Evolutionary conservation across 106 monocot genomes (phyloP).

Genomic region (Dendrobium chrysotoxum): DNA sequence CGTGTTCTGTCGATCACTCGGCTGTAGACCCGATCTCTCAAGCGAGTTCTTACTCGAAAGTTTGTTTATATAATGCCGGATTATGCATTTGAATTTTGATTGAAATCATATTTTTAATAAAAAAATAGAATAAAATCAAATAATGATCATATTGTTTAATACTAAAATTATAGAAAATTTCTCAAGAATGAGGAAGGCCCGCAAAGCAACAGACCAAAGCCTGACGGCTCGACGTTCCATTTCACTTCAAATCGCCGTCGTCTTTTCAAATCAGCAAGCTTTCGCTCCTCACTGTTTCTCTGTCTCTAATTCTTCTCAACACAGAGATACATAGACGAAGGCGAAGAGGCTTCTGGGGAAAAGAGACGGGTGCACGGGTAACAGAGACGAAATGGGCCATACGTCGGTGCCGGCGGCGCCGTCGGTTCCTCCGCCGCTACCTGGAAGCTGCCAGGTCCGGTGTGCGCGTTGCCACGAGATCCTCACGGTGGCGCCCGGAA

Average conservation of each 20-base stretch:
- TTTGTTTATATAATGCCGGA: no score
- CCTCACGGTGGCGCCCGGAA: constrained; percentile 79
- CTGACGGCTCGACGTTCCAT: neutral
- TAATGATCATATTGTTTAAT: no score
- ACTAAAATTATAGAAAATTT: no score
- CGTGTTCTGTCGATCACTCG: no score
- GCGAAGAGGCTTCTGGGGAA: neutral
- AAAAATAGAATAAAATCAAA: no score
- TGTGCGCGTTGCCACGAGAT: constrained; percentile 93
- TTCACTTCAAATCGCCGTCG: constrained; percentile 2
- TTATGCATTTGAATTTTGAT: no score
- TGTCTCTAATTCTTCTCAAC: neutral
- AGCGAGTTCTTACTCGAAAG: no score
- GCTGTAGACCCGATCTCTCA: no score
- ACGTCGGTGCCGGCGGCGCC: constrained; percentile 14
- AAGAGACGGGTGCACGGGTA: neutral
- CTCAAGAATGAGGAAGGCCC: no score
- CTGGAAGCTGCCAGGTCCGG: constrained; percentile 76
- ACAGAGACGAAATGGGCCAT: neutral
- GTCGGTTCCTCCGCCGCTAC: constrained; percentile 17
- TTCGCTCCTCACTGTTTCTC: neutral
- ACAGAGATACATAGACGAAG: neutral
- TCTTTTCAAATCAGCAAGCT: constrained; percentile 7
- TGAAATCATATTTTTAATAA: no score
- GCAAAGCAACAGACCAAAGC: neutral